Percentiles rank a stretch among this genome's conserved stretches.
Conservation (phyloP, 768 basidiomycete genomes). For the Lenzites betulinus region DNA sequence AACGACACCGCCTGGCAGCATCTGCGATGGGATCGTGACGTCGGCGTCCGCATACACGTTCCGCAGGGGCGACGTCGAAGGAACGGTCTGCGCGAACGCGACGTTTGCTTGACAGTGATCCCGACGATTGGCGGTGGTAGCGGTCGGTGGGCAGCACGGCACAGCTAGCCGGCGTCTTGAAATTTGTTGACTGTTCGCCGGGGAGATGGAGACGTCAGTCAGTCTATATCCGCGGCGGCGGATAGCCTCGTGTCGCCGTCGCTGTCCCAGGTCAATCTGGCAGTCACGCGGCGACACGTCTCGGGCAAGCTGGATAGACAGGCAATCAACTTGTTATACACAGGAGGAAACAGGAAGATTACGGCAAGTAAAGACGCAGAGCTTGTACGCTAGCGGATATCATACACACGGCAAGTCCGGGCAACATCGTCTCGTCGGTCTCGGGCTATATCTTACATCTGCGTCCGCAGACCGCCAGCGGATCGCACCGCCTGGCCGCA, state of each 20-base stretch:
- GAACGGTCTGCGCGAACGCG: no score
- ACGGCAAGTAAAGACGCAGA: background rate
- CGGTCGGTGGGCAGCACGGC: no score
- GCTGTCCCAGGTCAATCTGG: background rate
- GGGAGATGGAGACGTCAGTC: background rate
- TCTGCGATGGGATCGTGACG: no score
- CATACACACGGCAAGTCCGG: constrained; percentile 1
- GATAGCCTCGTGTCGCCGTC: background rate
- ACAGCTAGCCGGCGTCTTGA: no score
- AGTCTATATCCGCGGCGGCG: no score
- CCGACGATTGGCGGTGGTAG: no score
- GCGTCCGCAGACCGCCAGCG: background rate
- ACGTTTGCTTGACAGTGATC: no score
- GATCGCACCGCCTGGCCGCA: background rate
- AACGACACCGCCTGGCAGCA: no score
- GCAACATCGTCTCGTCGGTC: background rate
- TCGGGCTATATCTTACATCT: background rate
- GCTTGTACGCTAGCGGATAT: constrained; percentile 7
- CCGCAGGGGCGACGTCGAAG: no score
- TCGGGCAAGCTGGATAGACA: background rate
- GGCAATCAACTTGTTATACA: constrained; percentile 1
- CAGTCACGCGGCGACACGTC: background rate
- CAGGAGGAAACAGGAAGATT: background rate
- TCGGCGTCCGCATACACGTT: no score
- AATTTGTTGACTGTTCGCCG: background rate